Percentiles rank a stretch among this genome's conserved stretches.
Evolutionary conservation across 2,329 filamentous ascomycete species (phyloP).

Genomic region (Trichophaea hybrida): DNA sequence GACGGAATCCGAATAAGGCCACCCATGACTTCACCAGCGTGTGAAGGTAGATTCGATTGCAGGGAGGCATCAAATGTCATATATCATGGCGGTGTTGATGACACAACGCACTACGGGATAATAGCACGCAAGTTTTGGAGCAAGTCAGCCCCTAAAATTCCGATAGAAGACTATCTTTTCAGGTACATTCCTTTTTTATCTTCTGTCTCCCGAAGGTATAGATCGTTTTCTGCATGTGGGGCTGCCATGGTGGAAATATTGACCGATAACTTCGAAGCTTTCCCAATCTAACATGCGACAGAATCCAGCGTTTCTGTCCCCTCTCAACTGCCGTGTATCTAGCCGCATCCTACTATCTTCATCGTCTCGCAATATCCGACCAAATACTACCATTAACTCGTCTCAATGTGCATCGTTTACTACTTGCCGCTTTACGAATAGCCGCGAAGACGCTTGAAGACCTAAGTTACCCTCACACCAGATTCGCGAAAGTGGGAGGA

Average conservation of each 20-base stretch:
- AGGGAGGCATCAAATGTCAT: slow-evolving; percentile 9
- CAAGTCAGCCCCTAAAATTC: slow-evolving; percentile 70
- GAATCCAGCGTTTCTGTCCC: slow-evolving; percentile 75
- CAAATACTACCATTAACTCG: slow-evolving; percentile 64
- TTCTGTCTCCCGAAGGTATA: background rate
- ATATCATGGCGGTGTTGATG: slow-evolving; percentile 44
- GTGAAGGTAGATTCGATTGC: background rate
- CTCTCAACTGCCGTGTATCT: slow-evolving; percentile 91
- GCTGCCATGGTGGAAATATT: no score
- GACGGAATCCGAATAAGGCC: background rate
- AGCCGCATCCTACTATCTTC: slow-evolving; percentile 74
- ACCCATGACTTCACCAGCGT: background rate
- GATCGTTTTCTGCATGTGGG: background rate
- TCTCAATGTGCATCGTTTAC: slow-evolving; percentile 71
- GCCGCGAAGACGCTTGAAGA: slow-evolving; percentile 95
- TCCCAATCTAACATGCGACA: slow-evolving; percentile 10
- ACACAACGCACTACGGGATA: slow-evolving; percentile 59
- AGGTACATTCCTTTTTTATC: slow-evolving; percentile 33
- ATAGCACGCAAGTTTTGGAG: slow-evolving; percentile 90
- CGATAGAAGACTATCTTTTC: slow-evolving; percentile 67
- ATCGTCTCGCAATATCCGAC: slow-evolving; percentile 64
- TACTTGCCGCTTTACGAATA: slow-evolving; percentile 70
- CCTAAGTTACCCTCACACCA: slow-evolving; percentile 67
- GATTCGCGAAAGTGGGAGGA: slow-evolving; percentile 75
- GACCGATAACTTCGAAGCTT: background rate